phyloP scores from a whole-genome alignment of 2,329 filamentous ascomycete genomes.

The Paramyrothecium roridum region DNA sequence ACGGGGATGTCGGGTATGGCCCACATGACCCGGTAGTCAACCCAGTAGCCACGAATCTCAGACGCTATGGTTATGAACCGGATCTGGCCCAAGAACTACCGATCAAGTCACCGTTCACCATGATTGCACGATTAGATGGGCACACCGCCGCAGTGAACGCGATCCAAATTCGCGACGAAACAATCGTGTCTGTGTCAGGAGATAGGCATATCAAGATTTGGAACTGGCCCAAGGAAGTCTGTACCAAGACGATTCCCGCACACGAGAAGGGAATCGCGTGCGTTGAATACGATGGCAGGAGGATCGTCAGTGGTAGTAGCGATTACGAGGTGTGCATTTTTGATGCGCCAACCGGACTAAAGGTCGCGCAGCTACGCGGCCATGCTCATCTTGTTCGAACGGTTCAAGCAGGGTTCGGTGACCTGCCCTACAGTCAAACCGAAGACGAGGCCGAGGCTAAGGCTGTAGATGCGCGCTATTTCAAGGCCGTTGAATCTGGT shows the following conservation, averaged over 20 bases:
- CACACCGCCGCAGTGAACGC: constrained; percentile 94
- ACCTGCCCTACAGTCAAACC: constrained; percentile 74
- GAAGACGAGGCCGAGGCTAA: constrained; percentile 72
- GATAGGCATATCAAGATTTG: constrained; percentile 93
- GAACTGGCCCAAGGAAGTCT: constrained; percentile 79
- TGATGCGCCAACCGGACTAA: constrained; percentile 78
- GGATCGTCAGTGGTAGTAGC: constrained; percentile 93
- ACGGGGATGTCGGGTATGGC: constrained; percentile 56
- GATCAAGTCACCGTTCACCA: constrained; percentile 63
- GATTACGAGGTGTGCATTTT: constrained; percentile 97
- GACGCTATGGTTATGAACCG: constrained; percentile 52
- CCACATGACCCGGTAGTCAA: constrained; percentile 36
- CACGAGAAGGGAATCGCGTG: constrained; percentile 96
- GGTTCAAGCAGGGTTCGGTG: constrained; percentile 91
- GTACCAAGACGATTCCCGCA: constrained; percentile 74
- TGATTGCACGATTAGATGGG: constrained; percentile 77
- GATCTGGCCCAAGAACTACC: constrained; percentile 44
- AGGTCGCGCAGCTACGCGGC: constrained; percentile 82
- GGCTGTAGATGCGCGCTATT: constrained; percentile 70
- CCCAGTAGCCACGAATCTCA: constrained; percentile 48
- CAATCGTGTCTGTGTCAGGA: constrained; percentile 92
- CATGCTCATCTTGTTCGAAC: constrained; percentile 87
- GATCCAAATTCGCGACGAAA: constrained; percentile 80
- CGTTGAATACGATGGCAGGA: constrained; percentile 90
- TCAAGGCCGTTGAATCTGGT: constrained; percentile 54